phyloP scores from a whole-genome alignment of 352 stramenopile species.

The Globisporangium emineosum region DNA sequence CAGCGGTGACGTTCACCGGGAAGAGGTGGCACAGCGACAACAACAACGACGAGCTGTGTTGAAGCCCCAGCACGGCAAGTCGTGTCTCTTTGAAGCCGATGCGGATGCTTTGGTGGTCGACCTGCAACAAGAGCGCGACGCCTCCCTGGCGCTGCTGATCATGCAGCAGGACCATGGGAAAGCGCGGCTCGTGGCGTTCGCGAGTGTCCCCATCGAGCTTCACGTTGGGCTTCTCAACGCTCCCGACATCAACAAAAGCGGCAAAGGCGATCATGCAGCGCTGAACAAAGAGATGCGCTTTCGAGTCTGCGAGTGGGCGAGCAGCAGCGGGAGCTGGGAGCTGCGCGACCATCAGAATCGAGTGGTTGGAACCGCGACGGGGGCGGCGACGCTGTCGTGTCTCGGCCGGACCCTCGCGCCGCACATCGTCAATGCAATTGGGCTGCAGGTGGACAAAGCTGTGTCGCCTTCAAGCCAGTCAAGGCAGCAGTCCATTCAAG shows the following conservation, averaged over 20 bases:
- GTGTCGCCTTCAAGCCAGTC: neutral
- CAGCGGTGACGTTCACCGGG: too few relatives aligned
- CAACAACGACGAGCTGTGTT: slow-evolving; percentile 4
- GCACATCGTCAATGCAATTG: slow-evolving; percentile 29
- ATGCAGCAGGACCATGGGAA: slow-evolving; percentile 30
- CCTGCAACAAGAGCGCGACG: slow-evolving; percentile 23
- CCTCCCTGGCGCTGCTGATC: slow-evolving; percentile 34
- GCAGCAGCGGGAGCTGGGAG: slow-evolving; percentile 30
- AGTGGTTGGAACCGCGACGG: slow-evolving; percentile 21
- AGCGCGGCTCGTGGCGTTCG: slow-evolving; percentile 35
- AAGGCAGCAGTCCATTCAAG: neutral
- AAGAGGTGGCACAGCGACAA: neutral
- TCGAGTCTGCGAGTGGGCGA: slow-evolving; percentile 47
- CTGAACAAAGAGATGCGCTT: slow-evolving; percentile 13
- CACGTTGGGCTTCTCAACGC: slow-evolving; percentile 22
- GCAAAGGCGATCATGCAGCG: neutral
- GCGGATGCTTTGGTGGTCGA: slow-evolving; percentile 24
- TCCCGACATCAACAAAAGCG: neutral
- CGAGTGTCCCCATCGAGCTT: slow-evolving; percentile 26
- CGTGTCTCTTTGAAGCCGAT: slow-evolving; percentile 47
- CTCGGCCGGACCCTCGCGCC: slow-evolving; percentile 37
- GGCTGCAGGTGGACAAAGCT: slow-evolving; percentile 24
- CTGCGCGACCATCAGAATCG: slow-evolving; percentile 29
- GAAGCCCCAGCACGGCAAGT: slow-evolving; percentile 34
- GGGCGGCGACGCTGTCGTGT: slow-evolving; percentile 40